Conservation (phyloP, 805 yeast species). For the Saccharomycopsis javanensis region DNA sequence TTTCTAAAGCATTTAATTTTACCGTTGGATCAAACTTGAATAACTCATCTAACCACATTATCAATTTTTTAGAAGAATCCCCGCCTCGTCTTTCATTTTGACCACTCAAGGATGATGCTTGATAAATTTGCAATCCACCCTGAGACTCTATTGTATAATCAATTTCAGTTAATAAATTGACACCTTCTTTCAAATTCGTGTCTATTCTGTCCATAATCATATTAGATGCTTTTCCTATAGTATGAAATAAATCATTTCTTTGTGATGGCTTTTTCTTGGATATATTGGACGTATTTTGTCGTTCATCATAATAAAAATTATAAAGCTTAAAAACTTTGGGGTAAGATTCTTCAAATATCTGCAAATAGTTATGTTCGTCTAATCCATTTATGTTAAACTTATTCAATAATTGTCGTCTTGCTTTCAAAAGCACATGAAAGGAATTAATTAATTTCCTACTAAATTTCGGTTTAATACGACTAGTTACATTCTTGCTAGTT, state of each 20-base stretch:
- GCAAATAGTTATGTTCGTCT: background rate
- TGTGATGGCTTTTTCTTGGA: background rate
- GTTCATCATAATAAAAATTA: background rate
- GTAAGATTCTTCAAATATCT: background rate
- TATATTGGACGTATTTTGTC: background rate
- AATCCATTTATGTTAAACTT: background rate
- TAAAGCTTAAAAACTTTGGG: background rate
- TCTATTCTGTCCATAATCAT: background rate
- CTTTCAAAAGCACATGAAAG: constrained; percentile 16
- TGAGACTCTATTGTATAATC: constrained; percentile 50
- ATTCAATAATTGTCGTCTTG: constrained; percentile 3
- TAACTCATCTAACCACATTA: constrained; percentile 54
- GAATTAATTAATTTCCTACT: constrained; percentile 15
- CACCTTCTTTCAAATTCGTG: constrained; percentile 16
- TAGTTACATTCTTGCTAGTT: background rate
- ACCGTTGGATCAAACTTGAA: background rate
- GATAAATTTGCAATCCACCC: constrained; percentile 78
- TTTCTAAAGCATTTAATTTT: constrained; percentile 50
- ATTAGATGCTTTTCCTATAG: background rate
- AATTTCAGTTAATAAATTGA: constrained; percentile 32
- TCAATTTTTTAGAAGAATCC: constrained; percentile 74
- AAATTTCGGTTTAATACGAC: constrained; percentile 11
- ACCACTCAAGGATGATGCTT: constrained; percentile 77
- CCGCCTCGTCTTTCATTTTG: constrained; percentile 77
- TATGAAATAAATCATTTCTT: constrained; percentile 2